Evolutionary conservation across 371 early-diverging fungal species (phyloP).

Genomic region (Phascolomyces articulosus): DNA sequence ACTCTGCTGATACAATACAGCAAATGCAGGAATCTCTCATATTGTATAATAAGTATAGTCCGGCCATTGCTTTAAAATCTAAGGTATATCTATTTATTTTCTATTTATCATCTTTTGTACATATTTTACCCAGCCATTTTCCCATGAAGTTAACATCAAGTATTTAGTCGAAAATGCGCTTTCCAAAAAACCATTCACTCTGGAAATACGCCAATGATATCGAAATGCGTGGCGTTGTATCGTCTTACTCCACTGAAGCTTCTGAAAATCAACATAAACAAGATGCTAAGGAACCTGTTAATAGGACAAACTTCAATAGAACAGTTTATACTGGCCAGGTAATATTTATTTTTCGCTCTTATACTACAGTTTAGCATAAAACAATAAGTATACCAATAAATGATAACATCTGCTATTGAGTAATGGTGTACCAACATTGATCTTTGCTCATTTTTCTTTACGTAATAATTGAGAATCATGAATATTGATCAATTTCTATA

Average conservation of each 20-base stretch:
- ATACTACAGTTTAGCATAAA: neutral
- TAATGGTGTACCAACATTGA: no score
- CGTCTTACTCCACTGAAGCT: neutral
- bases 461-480: neutral
- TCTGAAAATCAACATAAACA: conserved; percentile 7
- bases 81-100: neutral
- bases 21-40: neutral
- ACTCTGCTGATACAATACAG: neutral
- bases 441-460: neutral
- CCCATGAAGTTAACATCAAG: neutral
- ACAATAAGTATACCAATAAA: no score
- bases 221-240: neutral
- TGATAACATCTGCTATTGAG: no score
- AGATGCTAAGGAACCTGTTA: conserved; percentile 7
- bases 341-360: neutral
- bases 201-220: conserved; percentile 9
- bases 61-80: neutral
- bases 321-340: neutral
- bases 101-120: neutral
- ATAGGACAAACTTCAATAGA: conserved; percentile 1
- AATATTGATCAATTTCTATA: no score
- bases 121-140: no score
- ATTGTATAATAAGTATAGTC: neutral
- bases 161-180: conserved; percentile 5
- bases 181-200: conserved; percentile 9